Percentiles rank a stretch among this genome's conserved stretches.
These are phyloP conservation scores for Colletotrichum viniferum DNA, from an alignment of 2,329 filamentous ascomycete genomes.

Conservation along the genomic window DNA sequence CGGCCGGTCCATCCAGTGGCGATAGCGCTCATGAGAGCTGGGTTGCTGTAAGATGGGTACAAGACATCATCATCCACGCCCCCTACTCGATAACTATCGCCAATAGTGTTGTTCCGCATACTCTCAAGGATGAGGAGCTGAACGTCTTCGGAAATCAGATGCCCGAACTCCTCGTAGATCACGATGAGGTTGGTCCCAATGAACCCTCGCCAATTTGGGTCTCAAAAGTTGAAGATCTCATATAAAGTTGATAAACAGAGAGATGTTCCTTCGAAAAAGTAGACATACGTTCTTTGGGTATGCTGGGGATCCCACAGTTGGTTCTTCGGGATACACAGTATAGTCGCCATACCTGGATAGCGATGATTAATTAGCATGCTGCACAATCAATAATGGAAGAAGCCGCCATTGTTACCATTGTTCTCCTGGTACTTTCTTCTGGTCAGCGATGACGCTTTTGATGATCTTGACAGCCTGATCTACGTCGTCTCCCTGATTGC, in stretches of 20 bases:
- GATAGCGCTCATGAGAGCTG: conserved; percentile 64
- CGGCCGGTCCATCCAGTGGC: conserved; percentile 63
- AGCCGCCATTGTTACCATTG: conserved; percentile 23
- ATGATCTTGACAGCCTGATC: conserved; percentile 57
- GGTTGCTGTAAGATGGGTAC: conserved; percentile 47
- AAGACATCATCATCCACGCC: conserved; percentile 35
- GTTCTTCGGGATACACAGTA: conserved; percentile 60
- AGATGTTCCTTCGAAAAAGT: not conserved
- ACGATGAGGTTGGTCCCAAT: conserved; percentile 64
- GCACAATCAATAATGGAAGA: too few species aligned
- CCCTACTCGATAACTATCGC: conserved; percentile 65
- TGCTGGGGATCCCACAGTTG: conserved; percentile 53
- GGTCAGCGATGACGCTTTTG: conserved; percentile 53
- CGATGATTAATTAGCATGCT: conserved; percentile 11
- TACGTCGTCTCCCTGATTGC: conserved; percentile 54
- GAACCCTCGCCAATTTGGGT: conserved; percentile 69
- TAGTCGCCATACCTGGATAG: conserved; percentile 35
- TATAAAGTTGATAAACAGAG: not conserved
- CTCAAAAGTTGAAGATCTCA: conserved; percentile 60
- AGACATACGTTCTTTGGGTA: conserved; percentile 41
- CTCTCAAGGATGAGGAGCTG: conserved; percentile 53
- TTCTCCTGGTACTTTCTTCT: conserved; percentile 53
- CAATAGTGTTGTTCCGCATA: conserved; percentile 58
- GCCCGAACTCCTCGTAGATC: conserved; percentile 60
- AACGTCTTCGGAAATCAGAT: conserved; percentile 41